phyloP scores from a whole-genome alignment of 768 basidiomycete species.

The Auricularia auricula-judae region DNA sequence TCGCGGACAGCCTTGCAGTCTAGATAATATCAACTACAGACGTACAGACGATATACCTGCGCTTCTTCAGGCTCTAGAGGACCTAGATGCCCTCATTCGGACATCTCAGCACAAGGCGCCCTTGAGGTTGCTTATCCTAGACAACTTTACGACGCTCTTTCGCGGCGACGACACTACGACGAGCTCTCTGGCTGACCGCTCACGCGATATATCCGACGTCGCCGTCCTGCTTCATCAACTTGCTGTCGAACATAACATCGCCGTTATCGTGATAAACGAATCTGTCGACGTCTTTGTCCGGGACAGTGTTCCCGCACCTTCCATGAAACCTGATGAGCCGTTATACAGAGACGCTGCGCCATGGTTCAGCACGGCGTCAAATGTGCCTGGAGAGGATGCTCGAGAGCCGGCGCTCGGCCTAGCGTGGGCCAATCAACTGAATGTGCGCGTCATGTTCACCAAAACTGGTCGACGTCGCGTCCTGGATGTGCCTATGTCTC shows the following conservation, averaged over 20 bases:
- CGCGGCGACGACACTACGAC: conserved; percentile 48
- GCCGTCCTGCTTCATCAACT: conserved; percentile 61
- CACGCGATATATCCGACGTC: conserved; percentile 55
- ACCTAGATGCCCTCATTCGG: conserved; percentile 42
- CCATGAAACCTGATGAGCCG: conserved; percentile 24
- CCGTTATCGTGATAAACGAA: conserved; percentile 81
- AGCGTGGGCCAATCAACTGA: conserved; percentile 90
- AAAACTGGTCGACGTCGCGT: conserved; percentile 62
- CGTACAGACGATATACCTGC: conserved; percentile 41
- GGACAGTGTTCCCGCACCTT: conserved; percentile 14
- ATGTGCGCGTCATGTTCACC: conserved; percentile 70
- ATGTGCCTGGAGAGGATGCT: conserved; percentile 40
- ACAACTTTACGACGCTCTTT: conserved; percentile 81
- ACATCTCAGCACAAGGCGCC: conserved; percentile 33
- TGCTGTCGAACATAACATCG: conserved; percentile 50
- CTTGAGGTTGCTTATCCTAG: conserved; percentile 72
- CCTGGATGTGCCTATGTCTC: conserved; percentile 25
- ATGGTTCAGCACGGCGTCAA: conserved; percentile 63
- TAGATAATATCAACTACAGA: conserved; percentile 53
- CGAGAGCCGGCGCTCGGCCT: conserved; percentile 84
- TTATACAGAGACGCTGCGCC: conserved; percentile 63
- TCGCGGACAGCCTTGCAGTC: conserved; percentile 29
- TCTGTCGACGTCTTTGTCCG: conserved; percentile 65
- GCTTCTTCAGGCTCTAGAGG: conserved; percentile 44
- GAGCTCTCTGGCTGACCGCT: conserved; percentile 57